Evolutionary conservation across 164 flowering plant genomes (phyloP), one percentile per base, ranked within the genome.

Genomic region (Nymphaea thermarum): DNA sequence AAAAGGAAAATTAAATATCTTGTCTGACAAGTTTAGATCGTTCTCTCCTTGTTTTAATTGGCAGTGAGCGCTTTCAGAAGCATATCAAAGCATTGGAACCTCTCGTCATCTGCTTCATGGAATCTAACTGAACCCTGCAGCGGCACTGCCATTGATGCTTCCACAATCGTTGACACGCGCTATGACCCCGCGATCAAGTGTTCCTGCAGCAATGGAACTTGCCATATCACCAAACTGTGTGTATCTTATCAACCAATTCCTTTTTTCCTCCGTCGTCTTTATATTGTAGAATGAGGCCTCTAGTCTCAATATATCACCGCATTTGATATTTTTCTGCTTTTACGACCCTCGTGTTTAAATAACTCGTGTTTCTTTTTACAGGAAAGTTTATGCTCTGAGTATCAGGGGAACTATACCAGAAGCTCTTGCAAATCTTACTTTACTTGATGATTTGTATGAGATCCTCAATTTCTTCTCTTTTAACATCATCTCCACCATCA

Each of bases 211-310:
- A 70, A 47, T 15, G 43, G 63, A 10, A 68, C 66, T 62, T 75
- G 74, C 74, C 77, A 64, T 55, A 66, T 75, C 6, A 75, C 72
- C 10, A 15, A 36, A 43, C 42, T 75, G 77, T 75, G 68, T 25
- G 74, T 60, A 2, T 60, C 0, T 15, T 5, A 18, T 10, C 61
- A 47, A 6, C 43, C 3, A 3, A 3, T 11, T 4, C 57, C 36
- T 62, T 16, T 17, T 6, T 69, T n/a, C 14, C 6, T 41, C 53
- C 42, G 16, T 3, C 6, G 8, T 61, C 25, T 8, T 8, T 61
- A 3, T 4, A n/a, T 17, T 61, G 42, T 61, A 61, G 64, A 7
- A 47, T 47, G 7, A 6, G 7, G 2, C 55, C 55, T 47, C 55
- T 47, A 7, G 12, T 7, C 7, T 47, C 55, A 47, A 47, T 7